These are phyloP conservation scores for Penicillium thymicola DNA, from an alignment of 2,329 filamentous ascomycete genomes.

Conservation along the genomic window DNA sequence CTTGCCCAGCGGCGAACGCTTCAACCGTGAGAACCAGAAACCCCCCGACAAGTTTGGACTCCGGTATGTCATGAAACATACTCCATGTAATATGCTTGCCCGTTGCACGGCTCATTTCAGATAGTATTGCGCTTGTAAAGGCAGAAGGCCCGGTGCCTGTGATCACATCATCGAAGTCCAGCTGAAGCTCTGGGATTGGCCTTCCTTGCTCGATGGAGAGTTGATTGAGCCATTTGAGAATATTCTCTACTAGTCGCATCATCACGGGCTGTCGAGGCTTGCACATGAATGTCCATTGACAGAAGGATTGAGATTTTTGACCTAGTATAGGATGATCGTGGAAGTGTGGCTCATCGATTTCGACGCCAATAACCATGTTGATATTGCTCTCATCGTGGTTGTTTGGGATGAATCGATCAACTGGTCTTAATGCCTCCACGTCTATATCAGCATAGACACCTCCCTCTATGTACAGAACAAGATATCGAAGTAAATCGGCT, in stretches of 20 bases:
- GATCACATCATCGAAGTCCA: slow-evolving; percentile 71
- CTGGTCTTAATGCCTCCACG: slow-evolving; percentile 53
- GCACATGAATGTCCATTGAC: slow-evolving; percentile 72
- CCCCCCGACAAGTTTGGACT: slow-evolving; percentile 63
- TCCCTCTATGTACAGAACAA: slow-evolving; percentile 66
- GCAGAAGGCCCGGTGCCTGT: slow-evolving; percentile 69
- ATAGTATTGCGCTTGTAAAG: slow-evolving; percentile 63
- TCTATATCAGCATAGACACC: slow-evolving; percentile 61
- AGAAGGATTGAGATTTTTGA: slow-evolving; percentile 66
- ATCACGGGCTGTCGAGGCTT: slow-evolving; percentile 67
- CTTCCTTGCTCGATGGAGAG: slow-evolving; percentile 59
- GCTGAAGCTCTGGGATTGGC: slow-evolving; percentile 57
- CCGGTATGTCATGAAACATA: slow-evolving; percentile 61
- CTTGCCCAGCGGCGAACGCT: slow-evolving; percentile 69
- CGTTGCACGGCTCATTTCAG: slow-evolving; percentile 57
- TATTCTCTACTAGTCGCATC: slow-evolving; percentile 65
- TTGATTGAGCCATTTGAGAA: slow-evolving; percentile 62
- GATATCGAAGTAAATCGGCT: slow-evolving; percentile 63
- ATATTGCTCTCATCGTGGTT: slow-evolving; percentile 63
- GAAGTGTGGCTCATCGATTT: slow-evolving; percentile 68
- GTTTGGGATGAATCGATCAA: slow-evolving; percentile 60
- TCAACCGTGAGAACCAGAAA: slow-evolving; percentile 68
- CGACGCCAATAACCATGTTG: slow-evolving; percentile 67
- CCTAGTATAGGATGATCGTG: slow-evolving; percentile 63
- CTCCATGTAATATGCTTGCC: slow-evolving; percentile 58